Base-by-base conservation (phyloP, 495 filamentous ascomycete genomes). In the Penicillium bovifimosum region DNA sequence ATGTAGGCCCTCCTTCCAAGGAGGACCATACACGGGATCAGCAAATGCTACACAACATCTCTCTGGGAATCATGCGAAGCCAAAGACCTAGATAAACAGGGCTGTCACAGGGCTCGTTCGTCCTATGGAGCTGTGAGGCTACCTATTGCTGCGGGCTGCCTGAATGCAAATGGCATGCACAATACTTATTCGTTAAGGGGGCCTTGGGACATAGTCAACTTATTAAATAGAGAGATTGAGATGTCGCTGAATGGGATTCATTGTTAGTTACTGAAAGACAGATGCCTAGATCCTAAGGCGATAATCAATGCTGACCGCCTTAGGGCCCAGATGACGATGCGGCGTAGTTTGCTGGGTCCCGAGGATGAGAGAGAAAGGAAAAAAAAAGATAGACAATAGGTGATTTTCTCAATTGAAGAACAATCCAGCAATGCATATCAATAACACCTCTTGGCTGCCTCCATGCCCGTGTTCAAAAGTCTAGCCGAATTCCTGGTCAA, bases 241-340 rank as follows among this genome's bases (percentile, higher is more conserved):
- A 24, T 24, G 20, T 24, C 20, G 20, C 20, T 24, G 20, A 24
- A 24, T 24, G 20, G n/a, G n/a, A 24, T 24, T 24, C n/a, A n/a
- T n/a, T n/a, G n/a, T n/a, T n/a, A n/a, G n/a, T 24, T 4, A 24
- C 4, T 2, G 2, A 24, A 24, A 26, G 34, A 35, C n/a, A 0
- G 8, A 9, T 27, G 41, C 50, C 50, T 47, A 44, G 20, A 39
- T 16, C 14, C 10, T 39, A 14, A 47, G 50, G 50, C 26, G 18
- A 0, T 16, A 9, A 47, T 52, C 40, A 38, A 26, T 27, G 16
- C 36, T 65, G 54, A 70, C 69, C 67, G 67, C 69, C 67, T 58
- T 54, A 26, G 34, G 45, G 28, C 54, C 49, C 34, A 54, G 34
- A 58, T 52, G 53, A 65, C 56, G 52, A 60, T 61, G 52, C 47